Evolutionary conservation across 2,329 filamentous ascomycete genomes (phyloP).

Genomic region (Pyrenophora seminiperda): DNA sequence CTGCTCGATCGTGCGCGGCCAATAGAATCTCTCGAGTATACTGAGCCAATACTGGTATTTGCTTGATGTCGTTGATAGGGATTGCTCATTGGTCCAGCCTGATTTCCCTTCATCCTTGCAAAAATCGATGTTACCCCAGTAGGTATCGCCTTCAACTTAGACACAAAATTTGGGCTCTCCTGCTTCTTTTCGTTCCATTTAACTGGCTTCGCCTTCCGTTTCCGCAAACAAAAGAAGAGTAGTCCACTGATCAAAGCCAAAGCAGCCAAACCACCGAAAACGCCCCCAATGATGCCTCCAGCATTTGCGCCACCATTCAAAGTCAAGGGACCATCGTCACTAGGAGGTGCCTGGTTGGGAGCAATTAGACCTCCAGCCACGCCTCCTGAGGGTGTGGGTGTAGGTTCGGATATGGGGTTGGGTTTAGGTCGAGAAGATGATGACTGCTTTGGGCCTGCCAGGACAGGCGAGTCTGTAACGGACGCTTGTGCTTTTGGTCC

Average conservation of each 20-base stretch:
- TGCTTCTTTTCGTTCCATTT: slow-evolving; percentile 27
- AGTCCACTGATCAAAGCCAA: slow-evolving; percentile 39
- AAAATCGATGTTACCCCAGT: slow-evolving; percentile 29
- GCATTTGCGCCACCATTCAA: slow-evolving; percentile 32
- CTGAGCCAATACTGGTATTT: slow-evolving; percentile 40
- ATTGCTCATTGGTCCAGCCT: slow-evolving; percentile 33
- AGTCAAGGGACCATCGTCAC: slow-evolving; percentile 24
- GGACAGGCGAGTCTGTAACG: slow-evolving; percentile 16
- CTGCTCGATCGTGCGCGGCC: slow-evolving; percentile 36
- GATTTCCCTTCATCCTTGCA: slow-evolving; percentile 37
- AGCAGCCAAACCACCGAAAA: slow-evolving; percentile 42
- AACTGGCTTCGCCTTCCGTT: slow-evolving; percentile 33
- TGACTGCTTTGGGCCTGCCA: slow-evolving; percentile 21
- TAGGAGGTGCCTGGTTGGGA: slow-evolving; percentile 26
- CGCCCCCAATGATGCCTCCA: slow-evolving; percentile 42
- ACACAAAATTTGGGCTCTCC: slow-evolving; percentile 14
- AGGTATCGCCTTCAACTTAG: slow-evolving; percentile 31
- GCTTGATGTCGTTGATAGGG: slow-evolving; percentile 37
- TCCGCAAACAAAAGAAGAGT: slow-evolving; percentile 43
- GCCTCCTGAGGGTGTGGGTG: slow-evolving; percentile 20
- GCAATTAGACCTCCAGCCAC: slow-evolving; percentile 38
- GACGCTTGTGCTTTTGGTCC: slow-evolving; percentile 15
- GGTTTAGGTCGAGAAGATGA: slow-evolving; percentile 17
- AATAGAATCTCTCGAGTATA: slow-evolving; percentile 38
- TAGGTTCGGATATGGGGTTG: too few species aligned